Base-by-base conservation (phyloP, 1,284 basidiomycete genomes). In the Sporisorium sorghi region DNA sequence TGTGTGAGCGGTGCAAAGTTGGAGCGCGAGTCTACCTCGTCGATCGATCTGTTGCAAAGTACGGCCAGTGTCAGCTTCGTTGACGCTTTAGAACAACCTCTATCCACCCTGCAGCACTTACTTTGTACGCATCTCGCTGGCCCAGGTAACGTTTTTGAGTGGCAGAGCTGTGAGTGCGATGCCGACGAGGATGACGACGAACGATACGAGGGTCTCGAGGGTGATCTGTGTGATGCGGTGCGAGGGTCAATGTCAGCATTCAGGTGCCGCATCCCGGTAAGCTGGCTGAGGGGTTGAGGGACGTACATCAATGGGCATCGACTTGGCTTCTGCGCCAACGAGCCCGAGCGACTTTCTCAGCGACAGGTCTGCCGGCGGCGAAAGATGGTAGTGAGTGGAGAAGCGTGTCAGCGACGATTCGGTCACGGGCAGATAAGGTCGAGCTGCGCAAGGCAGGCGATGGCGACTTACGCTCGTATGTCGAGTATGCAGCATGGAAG, bases 121-220 rank as follows among this genome's bases (percentile, higher is more conserved):
- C 92, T 90, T 88, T 83, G 89, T 90, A 79, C 88, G 89, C 92
- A 93, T 93, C 85, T 94, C 92, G 79, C 91, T 92, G n/a, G 92
- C 89, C 92, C 92, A 94, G 33, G 91, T 90, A 67, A 93, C 91
- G 78, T 92, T 91, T 75, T 90, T 91, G 43, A 93, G 85, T 33
- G 88, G 85, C 3, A 91, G 88, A n/a, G 90, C 87, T 70, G 88
- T 90, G 58, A 92, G 78, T 11, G 89, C 88, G 32, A 91, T 90
- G 11, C 91, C 92, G 4, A 92, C 65, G 7, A 89, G 89, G 15
- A 91, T 91, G 8, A 92, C 73, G 11, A 90, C 78, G n/a, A 93
- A 86, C 0, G 89, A 88, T 48, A 89, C 65, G 21, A 91, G 76
- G 6, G 89, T 88, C 83, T 93, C 92, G 33, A 90, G 66, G 21